Evolutionary conservation across 257 asterid genomes (phyloP).

Genomic region (Ophiorrhiza pumila): DNA sequence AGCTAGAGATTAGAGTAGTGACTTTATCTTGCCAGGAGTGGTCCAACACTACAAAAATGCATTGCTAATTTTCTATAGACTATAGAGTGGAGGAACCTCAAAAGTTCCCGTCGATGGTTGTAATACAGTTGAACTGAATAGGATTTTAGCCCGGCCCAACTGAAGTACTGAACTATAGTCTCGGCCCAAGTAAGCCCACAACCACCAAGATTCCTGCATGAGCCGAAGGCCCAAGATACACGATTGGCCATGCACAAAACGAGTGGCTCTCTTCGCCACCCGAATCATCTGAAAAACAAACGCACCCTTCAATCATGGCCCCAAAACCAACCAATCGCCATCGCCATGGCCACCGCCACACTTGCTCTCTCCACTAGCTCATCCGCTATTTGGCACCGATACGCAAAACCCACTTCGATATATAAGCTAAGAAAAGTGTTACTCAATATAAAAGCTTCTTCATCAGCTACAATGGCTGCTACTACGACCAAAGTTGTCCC

Average conservation of each 20-base stretch:
- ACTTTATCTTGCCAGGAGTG: no score
- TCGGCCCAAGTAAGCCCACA: background rate
- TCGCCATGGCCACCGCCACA: constrained; percentile 35
- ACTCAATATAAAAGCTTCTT: constrained; percentile 37
- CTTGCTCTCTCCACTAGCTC: constrained; percentile 52
- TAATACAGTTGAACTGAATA: no score
- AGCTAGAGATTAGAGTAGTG: no score
- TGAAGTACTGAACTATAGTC: background rate
- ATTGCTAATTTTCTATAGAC: no score
- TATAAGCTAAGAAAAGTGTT: constrained; percentile 7
- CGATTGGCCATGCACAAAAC: constrained; percentile 26
- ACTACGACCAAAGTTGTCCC: constrained; percentile 55
- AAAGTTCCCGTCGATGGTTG: no score
- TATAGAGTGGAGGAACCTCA: no score
- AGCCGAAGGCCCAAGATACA: background rate
- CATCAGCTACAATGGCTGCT: constrained; percentile 38
- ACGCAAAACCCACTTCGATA: constrained; percentile 38
- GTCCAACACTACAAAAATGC: no score
- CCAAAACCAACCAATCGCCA: constrained; percentile 29
- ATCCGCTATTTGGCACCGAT: constrained; percentile 38
- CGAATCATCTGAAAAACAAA: constrained; percentile 28
- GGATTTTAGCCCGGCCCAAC: background rate
- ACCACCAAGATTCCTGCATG: background rate
- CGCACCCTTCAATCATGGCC: constrained; percentile 35
- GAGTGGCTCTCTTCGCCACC: constrained; percentile 65